Percentiles rank a stretch among this genome's conserved stretches.
These are phyloP conservation scores for Neurospora discreta DNA, from an alignment of 495 filamentous ascomycete species.

Conservation along the genomic window DNA sequence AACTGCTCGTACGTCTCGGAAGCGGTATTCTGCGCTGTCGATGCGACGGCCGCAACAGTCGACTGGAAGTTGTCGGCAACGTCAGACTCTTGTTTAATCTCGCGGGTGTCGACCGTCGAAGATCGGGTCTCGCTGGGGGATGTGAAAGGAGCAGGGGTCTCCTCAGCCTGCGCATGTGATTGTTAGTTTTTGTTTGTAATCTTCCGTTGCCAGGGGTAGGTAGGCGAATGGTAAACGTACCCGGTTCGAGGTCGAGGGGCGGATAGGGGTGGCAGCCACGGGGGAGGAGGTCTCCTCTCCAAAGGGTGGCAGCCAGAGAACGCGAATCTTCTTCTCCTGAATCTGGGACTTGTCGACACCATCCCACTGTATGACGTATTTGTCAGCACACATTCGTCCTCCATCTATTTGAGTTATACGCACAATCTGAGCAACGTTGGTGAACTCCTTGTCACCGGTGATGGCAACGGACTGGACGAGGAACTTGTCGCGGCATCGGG, in stretches of 20 bases:
- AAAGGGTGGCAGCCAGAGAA: slow-evolving; percentile 54
- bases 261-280: slow-evolving; percentile 14
- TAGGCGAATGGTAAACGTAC: slow-evolving; percentile 9
- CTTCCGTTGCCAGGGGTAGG: no score
- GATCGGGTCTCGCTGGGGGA: slow-evolving; percentile 7
- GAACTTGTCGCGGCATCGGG: slow-evolving; percentile 94
- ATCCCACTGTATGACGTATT: slow-evolving; percentile 48
- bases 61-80: slow-evolving; percentile 14
- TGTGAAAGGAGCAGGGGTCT: slow-evolving; percentile 15
- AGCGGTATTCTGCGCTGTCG: slow-evolving; percentile 25
- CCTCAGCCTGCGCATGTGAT: slow-evolving; percentile 14
- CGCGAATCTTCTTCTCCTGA: slow-evolving; percentile 93
- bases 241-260: slow-evolving; percentile 17
- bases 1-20: slow-evolving; percentile 48
- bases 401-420: slow-evolving; percentile 19
- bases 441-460: slow-evolving; percentile 69
- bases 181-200: background rate
- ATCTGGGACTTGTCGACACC: slow-evolving; percentile 63
- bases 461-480: slow-evolving; percentile 89
- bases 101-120: slow-evolving; percentile 28
- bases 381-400: slow-evolving; percentile 15
- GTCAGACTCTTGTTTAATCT: slow-evolving; percentile 27
- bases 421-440: slow-evolving; percentile 71
- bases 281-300: slow-evolving; percentile 10
- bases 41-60: slow-evolving; percentile 18